These are phyloP conservation scores for Pleurotus citrinopileatus DNA, from an alignment of 768 basidiomycete genomes.

Conservation along the genomic window DNA sequence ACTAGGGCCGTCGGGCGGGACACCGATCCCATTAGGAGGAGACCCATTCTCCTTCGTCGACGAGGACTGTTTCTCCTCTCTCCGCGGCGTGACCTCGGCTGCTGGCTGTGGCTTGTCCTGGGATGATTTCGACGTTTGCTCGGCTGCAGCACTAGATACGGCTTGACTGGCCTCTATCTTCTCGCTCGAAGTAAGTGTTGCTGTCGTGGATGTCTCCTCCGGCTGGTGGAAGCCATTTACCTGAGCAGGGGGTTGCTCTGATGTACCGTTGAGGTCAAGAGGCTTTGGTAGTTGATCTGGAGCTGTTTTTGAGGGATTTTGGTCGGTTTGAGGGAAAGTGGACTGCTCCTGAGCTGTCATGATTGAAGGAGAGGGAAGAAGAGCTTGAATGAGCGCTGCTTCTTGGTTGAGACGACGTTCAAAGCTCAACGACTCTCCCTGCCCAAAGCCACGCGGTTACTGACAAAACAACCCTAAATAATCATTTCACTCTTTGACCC, in stretches of 20 bases:
- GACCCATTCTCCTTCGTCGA: background rate
- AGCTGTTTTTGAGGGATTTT: background rate
- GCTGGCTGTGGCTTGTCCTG: background rate
- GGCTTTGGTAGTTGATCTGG: background rate
- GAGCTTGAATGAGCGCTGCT: background rate
- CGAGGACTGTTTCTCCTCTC: slow-evolving; percentile 1
- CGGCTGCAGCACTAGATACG: background rate
- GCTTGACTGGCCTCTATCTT: background rate
- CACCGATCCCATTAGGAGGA: background rate
- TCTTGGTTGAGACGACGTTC: background rate
- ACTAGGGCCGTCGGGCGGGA: background rate
- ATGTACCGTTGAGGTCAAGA: background rate
- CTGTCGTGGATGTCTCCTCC: background rate
- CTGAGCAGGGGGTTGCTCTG: background rate
- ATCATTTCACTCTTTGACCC: background rate
- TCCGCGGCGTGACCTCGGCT: background rate
- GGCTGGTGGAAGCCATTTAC: slow-evolving; percentile 6
- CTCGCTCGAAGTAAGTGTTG: background rate
- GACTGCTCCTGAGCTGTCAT: slow-evolving; percentile 11
- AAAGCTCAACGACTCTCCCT: background rate
- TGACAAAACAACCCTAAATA: slow-evolving; percentile 10
- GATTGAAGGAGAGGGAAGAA: slow-evolving; percentile 7
- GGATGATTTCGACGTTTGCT: background rate
- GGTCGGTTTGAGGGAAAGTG: background rate
- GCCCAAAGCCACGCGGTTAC: slow-evolving; percentile 10